Evolutionary conservation across 2,329 filamentous ascomycete species (phyloP).

Genomic region (Sporothrix inflata): DNA sequence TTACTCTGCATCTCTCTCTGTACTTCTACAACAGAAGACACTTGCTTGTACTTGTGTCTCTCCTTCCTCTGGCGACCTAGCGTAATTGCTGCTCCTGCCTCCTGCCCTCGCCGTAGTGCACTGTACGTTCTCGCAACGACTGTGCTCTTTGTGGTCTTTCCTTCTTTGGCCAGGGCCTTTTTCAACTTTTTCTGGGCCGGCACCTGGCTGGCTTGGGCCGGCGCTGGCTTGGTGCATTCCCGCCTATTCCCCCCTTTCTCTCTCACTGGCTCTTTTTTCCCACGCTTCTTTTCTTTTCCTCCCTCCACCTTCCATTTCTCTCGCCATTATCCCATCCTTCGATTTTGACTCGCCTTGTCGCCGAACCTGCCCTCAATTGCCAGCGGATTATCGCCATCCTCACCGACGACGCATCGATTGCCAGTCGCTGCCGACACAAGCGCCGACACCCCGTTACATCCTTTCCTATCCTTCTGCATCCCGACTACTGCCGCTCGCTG

Average conservation of each 20-base stretch:
- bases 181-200: constrained; percentile 22
- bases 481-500: neutral
- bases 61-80: neutral
- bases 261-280: neutral
- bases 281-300: constrained; percentile 19
- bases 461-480: neutral
- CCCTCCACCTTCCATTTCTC: neutral
- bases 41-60: neutral
- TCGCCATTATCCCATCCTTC: neutral
- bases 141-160: neutral
- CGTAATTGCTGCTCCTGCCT: neutral
- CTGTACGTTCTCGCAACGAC: neutral
- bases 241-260: constrained; percentile 5
- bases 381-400: neutral
- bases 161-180: neutral
- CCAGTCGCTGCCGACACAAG: neutral
- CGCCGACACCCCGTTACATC: neutral
- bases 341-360: neutral
- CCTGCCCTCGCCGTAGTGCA: neutral
- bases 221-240: neutral
- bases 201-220: constrained; percentile 4
- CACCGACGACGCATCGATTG: neutral
- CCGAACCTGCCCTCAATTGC: neutral
- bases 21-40: neutral
- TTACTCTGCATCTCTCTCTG: too few species aligned